Conservation (phyloP, 805 yeast genomes). For the Lachancea kluyveri region DNA sequence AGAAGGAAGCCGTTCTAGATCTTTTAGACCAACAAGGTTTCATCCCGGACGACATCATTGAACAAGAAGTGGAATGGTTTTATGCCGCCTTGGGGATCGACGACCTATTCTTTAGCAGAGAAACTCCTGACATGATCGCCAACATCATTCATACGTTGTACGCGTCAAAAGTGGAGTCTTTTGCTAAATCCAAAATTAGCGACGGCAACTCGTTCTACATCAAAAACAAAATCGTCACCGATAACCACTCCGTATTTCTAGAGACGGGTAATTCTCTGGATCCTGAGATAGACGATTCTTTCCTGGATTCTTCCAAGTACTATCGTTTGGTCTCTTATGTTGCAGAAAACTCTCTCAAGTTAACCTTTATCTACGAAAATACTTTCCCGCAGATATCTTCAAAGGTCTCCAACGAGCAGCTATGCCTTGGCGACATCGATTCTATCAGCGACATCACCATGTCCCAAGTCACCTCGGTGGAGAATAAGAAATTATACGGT, state of each 20-base stretch:
- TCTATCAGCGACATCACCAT: constrained; percentile 75
- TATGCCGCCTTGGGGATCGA: constrained; percentile 84
- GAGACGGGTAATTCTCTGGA: constrained; percentile 65
- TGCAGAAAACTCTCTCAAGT: constrained; percentile 29
- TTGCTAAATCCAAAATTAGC: constrained; percentile 50
- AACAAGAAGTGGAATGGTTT: constrained; percentile 84
- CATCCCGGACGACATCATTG: constrained; percentile 82
- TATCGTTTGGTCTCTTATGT: constrained; percentile 62
- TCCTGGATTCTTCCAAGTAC: constrained; percentile 57
- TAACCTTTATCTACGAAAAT: constrained; percentile 71
- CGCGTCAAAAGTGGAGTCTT: constrained; percentile 89
- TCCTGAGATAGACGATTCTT: constrained; percentile 71
- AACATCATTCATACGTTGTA: constrained; percentile 82
- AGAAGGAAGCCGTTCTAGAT: constrained; percentile 76
- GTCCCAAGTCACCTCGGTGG: constrained; percentile 66
- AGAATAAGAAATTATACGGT: constrained; percentile 73
- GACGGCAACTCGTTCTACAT: constrained; percentile 44
- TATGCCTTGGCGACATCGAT: constrained; percentile 41
- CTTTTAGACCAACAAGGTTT: constrained; percentile 76
- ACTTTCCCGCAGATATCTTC: constrained; percentile 33
- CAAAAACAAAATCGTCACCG: constrained; percentile 71
- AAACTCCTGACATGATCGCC: constrained; percentile 72
- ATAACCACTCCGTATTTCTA: constrained; percentile 86
- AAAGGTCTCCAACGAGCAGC: constrained; percentile 20
- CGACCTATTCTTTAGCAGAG: constrained; percentile 85